Conservation (phyloP, 2,329 filamentous ascomycete genomes). For the Aspergillus terreus region DNA sequence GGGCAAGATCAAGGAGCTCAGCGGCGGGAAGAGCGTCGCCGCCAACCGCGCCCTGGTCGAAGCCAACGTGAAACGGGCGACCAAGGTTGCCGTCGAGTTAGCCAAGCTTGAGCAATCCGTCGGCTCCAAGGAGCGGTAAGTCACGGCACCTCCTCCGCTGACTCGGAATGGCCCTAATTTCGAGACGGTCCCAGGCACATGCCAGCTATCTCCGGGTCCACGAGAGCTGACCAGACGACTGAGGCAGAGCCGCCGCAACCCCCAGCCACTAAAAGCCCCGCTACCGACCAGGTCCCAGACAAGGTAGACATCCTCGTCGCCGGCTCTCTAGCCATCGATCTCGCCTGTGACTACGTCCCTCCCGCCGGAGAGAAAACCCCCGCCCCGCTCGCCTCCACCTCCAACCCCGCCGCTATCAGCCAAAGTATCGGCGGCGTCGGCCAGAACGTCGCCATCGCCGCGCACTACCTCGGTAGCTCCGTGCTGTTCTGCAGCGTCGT, state of each 20-base stretch:
- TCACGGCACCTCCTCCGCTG: slow-evolving; percentile 15
- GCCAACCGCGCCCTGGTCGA: slow-evolving; percentile 71
- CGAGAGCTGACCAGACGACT: slow-evolving; percentile 21
- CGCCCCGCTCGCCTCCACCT: slow-evolving; percentile 61
- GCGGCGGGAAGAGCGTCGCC: slow-evolving; percentile 63
- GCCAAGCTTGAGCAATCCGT: slow-evolving; percentile 49
- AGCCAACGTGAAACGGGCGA: slow-evolving; percentile 62
- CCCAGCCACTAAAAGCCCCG: slow-evolving; percentile 5
- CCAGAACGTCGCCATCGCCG: slow-evolving; percentile 83
- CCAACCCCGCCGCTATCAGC: slow-evolving; percentile 75
- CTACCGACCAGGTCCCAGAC: slow-evolving; percentile 8
- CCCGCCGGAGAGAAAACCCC: slow-evolving; percentile 32
- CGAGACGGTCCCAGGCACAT: slow-evolving; percentile 33
- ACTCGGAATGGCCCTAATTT: slow-evolving; percentile 32
- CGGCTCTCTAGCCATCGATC: slow-evolving; percentile 84
- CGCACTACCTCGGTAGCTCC: slow-evolving; percentile 63
- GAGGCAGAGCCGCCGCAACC: slow-evolving; percentile 14
- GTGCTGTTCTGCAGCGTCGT: slow-evolving; percentile 77
- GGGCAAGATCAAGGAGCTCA: slow-evolving; percentile 73
- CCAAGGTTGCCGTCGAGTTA: slow-evolving; percentile 62
- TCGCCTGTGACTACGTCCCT: slow-evolving; percentile 73
- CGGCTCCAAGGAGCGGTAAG: slow-evolving; percentile 36
- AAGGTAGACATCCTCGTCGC: slow-evolving; percentile 73
- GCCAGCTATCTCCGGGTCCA: slow-evolving; percentile 27
- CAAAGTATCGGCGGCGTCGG: slow-evolving; percentile 89